Percentiles rank a stretch among this genome's conserved stretches.
Conservation (phyloP, 495 filamentous ascomycete genomes). For the Tetracladium setigerum region DNA sequence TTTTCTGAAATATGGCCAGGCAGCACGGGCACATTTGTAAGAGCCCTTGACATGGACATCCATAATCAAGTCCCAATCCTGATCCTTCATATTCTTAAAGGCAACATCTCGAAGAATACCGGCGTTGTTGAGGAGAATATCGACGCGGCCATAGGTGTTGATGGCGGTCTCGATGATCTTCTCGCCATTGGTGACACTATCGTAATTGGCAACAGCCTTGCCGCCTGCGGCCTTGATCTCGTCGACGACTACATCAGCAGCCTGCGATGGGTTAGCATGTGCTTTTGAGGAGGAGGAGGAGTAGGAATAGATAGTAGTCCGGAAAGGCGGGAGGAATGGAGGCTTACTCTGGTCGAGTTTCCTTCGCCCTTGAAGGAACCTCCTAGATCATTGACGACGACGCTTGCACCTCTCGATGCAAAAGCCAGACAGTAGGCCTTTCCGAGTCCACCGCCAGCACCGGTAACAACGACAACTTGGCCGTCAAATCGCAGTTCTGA, state of each 20-base stretch:
- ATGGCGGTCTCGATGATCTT: constrained; percentile 95
- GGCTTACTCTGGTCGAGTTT: constrained; percentile 67
- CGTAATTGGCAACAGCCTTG: constrained; percentile 97
- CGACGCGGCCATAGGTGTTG: constrained; percentile 83
- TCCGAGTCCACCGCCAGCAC: constrained; percentile 90
- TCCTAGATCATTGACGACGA: constrained; percentile 96
- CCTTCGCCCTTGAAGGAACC: constrained; percentile 94
- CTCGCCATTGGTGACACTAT: constrained; percentile 92
- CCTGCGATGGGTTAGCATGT: constrained; percentile 37
- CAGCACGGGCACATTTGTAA: constrained; percentile 94
- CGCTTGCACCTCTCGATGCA: constrained; percentile 83
- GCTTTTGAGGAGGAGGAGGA: background rate
- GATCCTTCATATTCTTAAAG: constrained; percentile 98
- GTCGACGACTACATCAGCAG: constrained; percentile 91
- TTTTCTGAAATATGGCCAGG: constrained; percentile 97
- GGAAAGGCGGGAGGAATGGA: background rate
- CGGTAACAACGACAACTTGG: constrained; percentile 95
- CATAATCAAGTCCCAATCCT: constrained; percentile 93
- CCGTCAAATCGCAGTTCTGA: constrained; percentile 85
- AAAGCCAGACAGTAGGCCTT: constrained; percentile 93
- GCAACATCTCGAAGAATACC: constrained; percentile 93
- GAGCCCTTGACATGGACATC: constrained; percentile 90
- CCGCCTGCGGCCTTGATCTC: constrained; percentile 90
- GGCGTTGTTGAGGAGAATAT: constrained; percentile 95
- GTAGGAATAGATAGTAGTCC: background rate